Percentiles rank a stretch among this genome's conserved stretches.
These are phyloP conservation scores for Penicillium oxalicum DNA, from an alignment of 2,329 filamentous ascomycete genomes.

Conservation along the genomic window DNA sequence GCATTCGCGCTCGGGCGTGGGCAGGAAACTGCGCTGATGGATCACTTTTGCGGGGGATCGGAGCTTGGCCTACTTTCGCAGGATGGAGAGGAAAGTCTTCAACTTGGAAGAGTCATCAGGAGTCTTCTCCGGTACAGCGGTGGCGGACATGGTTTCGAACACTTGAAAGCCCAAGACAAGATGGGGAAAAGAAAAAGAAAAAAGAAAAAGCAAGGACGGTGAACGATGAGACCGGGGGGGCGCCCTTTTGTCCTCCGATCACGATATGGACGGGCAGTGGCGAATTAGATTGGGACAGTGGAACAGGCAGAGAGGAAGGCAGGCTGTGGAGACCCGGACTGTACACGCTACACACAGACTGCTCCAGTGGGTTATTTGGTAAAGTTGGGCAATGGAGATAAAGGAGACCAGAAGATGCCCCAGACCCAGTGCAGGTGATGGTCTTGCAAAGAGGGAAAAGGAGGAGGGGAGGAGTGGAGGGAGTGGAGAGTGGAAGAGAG, in stretches of 20 bases:
- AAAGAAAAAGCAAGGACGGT: not conserved
- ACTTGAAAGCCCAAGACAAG: not conserved
- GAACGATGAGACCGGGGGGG: no score
- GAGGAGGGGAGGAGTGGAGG: no score
- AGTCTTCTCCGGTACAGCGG: slow-evolving; percentile 46
- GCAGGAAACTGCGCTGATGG: no score
- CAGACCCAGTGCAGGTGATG: no score
- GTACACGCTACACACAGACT: no score
- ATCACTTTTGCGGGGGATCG: no score
- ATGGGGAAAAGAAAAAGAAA: not conserved
- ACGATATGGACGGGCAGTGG: not conserved
- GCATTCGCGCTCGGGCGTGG: no score
- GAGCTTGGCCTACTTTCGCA: slow-evolving; percentile 65
- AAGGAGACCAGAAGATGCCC: no score
- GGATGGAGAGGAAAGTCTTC: slow-evolving; percentile 77
- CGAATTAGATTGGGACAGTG: not conserved
- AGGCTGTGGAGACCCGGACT: not conserved
- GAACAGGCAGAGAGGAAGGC: not conserved
- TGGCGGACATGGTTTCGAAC: slow-evolving; percentile 26
- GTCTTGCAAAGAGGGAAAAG: no score
- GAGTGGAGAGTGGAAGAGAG: not conserved
- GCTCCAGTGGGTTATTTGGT: no score
- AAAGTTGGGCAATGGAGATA: no score
- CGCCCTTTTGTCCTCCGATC: not conserved
- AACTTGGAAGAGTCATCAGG: slow-evolving; percentile 81